Percentiles rank a stretch among this genome's conserved stretches.
These are phyloP conservation scores for Corylus americana DNA, from an alignment of 306 rosid species.

Conservation along the genomic window DNA sequence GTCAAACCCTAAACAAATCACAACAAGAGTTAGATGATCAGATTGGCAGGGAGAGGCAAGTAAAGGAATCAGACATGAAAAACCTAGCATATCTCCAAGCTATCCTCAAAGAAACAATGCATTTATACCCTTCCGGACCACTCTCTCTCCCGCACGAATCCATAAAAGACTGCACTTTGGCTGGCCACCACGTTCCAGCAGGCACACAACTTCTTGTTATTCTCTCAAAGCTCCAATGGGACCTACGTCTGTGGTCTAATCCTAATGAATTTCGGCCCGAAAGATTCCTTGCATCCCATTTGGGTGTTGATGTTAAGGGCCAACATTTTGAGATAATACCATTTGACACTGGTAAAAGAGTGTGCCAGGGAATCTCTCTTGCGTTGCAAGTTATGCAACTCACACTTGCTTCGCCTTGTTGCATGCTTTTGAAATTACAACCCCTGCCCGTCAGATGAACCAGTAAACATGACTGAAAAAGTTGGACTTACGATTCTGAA, in stretches of 20 bases:
- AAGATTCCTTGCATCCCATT: constrained; percentile 30
- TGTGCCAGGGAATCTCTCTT: constrained; percentile 21
- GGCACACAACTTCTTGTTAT: constrained; percentile 27
- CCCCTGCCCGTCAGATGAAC: not conserved
- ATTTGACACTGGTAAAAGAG: constrained; percentile 36
- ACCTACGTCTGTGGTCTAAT: constrained; percentile 20
- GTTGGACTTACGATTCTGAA: constrained; percentile 3
- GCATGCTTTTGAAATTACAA: constrained; percentile 1
- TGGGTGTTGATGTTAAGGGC: constrained; percentile 17
- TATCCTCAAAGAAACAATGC: constrained; percentile 16
- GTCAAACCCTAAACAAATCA: no score
- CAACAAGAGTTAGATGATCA: no score
- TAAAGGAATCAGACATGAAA: no score
- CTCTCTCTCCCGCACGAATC: constrained; percentile 18
- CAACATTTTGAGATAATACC: constrained; percentile 28
- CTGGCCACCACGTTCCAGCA: constrained; percentile 16
- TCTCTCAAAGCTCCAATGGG: constrained; percentile 23
- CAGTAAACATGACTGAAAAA: not conserved
- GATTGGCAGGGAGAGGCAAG: no score
- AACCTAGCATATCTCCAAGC: no score
- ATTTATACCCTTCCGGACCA: constrained; percentile 34
- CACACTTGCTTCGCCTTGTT: constrained; percentile 12
- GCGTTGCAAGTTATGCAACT: constrained; percentile 19
- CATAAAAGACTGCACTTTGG: constrained; percentile 29
- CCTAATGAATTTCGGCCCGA: constrained; percentile 31